Evolutionary conservation across 2,329 filamentous ascomycete species (phyloP), one percentile per base, ranked within the genome.

Genomic region (Orbilia ellipsospora): DNA sequence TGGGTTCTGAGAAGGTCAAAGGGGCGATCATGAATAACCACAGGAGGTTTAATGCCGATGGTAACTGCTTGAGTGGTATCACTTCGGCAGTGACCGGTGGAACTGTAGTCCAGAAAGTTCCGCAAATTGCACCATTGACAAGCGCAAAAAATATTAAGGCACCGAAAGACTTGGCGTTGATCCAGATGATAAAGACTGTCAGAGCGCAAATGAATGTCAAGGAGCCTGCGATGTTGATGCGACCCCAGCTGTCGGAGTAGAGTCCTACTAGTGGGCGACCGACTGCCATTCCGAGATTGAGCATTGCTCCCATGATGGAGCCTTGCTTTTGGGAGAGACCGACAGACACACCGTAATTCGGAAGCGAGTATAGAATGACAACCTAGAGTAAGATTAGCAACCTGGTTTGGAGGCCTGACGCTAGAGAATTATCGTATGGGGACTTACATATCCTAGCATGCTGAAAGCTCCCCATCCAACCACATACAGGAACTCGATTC

Each of bases 1-100:
- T 88, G 0, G 86, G 83, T 78, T 90, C 88, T 44, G 88, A 86
- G 78, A 90, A 93, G 0, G 90, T 92, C 12, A 88, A 87, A 0
- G 92, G 92, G 8, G 93, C 81, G 4, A 90, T 87, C 15, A 94
- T 85, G 4, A 89, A 84, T 26, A 94, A 80, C 92, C 92, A 94
- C 18, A 89, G 86, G 16, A 94, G 85, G 63, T 88, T 91, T 45
- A 94, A 82, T 78, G 87, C 88, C 12, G 90, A 88, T 0, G 92
- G 90, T 1, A 94, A 84, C 50, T 90, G 83, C 69, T 86, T 86
- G 3, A 94, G 81, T 0, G 91, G 91, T 31, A 94, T 88, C 0
- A 94, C 88, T 81, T 94, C 92, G 1, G 90, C 90, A 4, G 87
- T 87, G 5, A 94, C 88, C 0, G 92, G 91, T 0, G 84, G 89